Evolutionary conservation across 176 grass and related monocot genomes (phyloP).

Genomic region (Phoenix dactylifera): DNA sequence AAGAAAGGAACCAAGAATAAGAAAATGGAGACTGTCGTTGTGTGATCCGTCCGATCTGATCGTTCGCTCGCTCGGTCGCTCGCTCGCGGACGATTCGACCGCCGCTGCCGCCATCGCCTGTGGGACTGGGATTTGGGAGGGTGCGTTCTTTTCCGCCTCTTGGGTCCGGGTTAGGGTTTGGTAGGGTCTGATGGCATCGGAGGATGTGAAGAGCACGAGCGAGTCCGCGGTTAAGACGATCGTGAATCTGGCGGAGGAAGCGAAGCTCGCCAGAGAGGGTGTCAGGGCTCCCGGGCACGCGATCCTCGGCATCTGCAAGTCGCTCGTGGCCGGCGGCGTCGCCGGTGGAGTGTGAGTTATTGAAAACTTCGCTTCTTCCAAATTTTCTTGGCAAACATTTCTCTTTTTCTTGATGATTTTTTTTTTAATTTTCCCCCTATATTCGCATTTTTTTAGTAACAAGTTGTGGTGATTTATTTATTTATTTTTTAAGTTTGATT

Average conservation of each 20-base stretch:
- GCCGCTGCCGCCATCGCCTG: too few relatives aligned
- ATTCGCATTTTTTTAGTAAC: too few relatives aligned
- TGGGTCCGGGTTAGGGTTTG: neutral
- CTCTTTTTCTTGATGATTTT: too few relatives aligned
- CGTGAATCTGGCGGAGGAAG: conserved; percentile 95
- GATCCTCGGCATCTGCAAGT: conserved; percentile 80
- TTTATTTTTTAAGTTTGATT: too few relatives aligned
- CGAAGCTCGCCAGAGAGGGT: conserved; percentile 86
- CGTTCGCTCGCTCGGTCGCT: too few relatives aligned
- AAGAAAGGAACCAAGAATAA: too few relatives aligned
- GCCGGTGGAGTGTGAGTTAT: conserved; percentile 79
- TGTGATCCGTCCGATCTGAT: neutral
- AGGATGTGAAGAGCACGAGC: conserved; percentile 97
- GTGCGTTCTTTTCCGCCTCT: too few relatives aligned
- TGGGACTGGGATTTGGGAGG: too few relatives aligned
- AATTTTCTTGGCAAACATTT: too few relatives aligned
- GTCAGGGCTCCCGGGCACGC: conserved; percentile 79
- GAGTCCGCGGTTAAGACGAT: conserved; percentile 88
- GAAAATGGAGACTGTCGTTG: neutral
- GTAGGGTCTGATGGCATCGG: conserved; percentile 58
- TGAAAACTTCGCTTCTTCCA: neutral
- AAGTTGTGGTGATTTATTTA: too few relatives aligned
- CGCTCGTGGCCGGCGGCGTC: conserved; percentile 78
- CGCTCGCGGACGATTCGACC: too few relatives aligned
- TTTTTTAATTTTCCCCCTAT: too few relatives aligned